Base-by-base conservation (phyloP, 1,284 basidiomycete species). In the Albatrellus sp. region DNA sequence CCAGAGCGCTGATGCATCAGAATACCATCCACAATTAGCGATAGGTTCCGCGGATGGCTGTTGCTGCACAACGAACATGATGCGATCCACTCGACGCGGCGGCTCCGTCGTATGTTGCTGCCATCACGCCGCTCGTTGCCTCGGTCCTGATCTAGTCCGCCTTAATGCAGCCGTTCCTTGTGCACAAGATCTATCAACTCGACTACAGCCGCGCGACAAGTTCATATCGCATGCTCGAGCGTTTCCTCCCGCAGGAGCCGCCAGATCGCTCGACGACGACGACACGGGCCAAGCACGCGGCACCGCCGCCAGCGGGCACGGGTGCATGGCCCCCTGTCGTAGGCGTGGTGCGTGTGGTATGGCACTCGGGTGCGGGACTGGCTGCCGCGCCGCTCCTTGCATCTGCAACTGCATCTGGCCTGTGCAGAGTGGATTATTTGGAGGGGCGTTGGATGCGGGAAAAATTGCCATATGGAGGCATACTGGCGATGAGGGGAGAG, bases 11-110 rank as follows among this genome's bases (percentile, higher is more conserved):
- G 66, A 70, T 42, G 69, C 78, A 1, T 93, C 90, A 0, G 86
- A 92, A 44, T 87, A 83, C 56, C 92, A 97, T 56, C 80, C 89
- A 5, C 86, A 90, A 56, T 60, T 93, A 9, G 86, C 84, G 0
- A 72, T 84, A 5, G 85, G 80, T 4, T 79, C 80, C 2, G 77
- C 87, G 1, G 91, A 97, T 60, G 93, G 93, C 0, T 70, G 77
- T 1, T 86, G 72, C 55, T 67, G 67, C 30, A 83, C 81, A 0
- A 87, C 84, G 5, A 86, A 87, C 51, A 67, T 75, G 33, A 62
- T 89, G 35, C 69, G 78, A 45, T 70, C 79, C 1, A 80, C 82
- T 1, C 69, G 84, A 44, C 66, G 80, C 51, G 79, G 80, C 28
- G 76, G 80, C 14, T 63, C 71, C 1, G 78, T 82, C 35, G 84